Evolutionary conservation across 768 basidiomycete genomes (phyloP).

Genomic region (Boletus sp.): DNA sequence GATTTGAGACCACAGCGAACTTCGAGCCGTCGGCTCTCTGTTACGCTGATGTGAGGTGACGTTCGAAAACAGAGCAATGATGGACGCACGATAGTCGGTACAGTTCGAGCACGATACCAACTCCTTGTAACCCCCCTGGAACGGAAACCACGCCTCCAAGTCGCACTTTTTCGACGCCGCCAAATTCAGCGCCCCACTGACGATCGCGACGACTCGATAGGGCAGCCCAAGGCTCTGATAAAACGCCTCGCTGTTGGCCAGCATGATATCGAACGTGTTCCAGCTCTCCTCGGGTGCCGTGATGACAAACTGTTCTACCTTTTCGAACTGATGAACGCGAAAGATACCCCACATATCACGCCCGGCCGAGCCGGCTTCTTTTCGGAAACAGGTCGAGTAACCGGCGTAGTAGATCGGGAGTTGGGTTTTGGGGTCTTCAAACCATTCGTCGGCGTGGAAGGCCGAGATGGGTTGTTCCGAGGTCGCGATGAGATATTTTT

Average conservation of each 20-base stretch:
- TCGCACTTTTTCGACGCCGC: slow-evolving; percentile 98
- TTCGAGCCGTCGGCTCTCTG: slow-evolving; percentile 92
- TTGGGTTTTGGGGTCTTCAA: slow-evolving; percentile 87
- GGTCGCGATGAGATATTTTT: slow-evolving; percentile 98
- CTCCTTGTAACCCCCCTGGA: slow-evolving; percentile 95
- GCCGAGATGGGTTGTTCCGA: slow-evolving; percentile 99
- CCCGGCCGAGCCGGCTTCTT: slow-evolving; percentile 96
- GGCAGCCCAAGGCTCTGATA: slow-evolving; percentile 93
- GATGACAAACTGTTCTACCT: slow-evolving; percentile 95
- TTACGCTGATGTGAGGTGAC: not conserved
- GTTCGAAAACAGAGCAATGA: not conserved
- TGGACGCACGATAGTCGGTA: slow-evolving; percentile 92
- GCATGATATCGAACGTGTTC: slow-evolving; percentile 90
- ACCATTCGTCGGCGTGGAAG: slow-evolving; percentile 96
- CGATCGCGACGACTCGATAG: slow-evolving; percentile 92
- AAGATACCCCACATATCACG: slow-evolving; percentile 99
- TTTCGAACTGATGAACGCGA: slow-evolving; percentile 99
- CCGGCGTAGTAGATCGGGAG: slow-evolving; percentile 91
- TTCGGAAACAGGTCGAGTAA: slow-evolving; percentile 96
- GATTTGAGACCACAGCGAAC: slow-evolving; percentile 90
- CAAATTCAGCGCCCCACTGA: slow-evolving; percentile 94
- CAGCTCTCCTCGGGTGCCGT: slow-evolving; percentile 94
- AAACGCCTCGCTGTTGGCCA: slow-evolving; percentile 87
- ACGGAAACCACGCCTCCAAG: slow-evolving; percentile 99
- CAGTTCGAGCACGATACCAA: slow-evolving; percentile 97